Evolutionary conservation across 1,284 basidiomycete genomes (phyloP).

Genomic region (Moesziomyces globuligerus): DNA sequence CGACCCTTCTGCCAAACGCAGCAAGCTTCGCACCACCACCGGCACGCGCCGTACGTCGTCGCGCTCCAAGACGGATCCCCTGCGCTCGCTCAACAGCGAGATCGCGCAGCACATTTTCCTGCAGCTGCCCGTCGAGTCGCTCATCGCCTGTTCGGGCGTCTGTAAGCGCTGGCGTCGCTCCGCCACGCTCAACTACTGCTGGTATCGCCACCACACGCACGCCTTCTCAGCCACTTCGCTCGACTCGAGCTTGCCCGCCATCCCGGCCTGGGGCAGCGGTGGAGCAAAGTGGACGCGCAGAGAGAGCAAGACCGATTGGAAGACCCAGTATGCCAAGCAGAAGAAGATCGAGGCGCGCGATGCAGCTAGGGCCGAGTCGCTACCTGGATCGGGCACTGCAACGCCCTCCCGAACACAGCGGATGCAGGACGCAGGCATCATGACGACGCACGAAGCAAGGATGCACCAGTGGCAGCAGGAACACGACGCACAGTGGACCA

Average conservation of each 20-base stretch:
- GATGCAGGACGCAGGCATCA: constrained; percentile 48
- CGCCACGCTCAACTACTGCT: constrained; percentile 63
- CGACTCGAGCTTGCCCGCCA: constrained; percentile 14
- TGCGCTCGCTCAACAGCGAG: constrained; percentile 50
- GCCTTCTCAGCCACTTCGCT: constrained; percentile 28
- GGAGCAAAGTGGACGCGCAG: constrained; percentile 59
- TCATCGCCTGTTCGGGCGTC: constrained; percentile 53
- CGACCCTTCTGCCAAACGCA: neutral
- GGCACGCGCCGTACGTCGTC: constrained; percentile 9
- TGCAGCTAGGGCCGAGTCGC: constrained; percentile 32
- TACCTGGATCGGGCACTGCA: constrained; percentile 32
- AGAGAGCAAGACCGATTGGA: constrained; percentile 62
- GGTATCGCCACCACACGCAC: constrained; percentile 50
- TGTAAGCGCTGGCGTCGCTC: constrained; percentile 54
- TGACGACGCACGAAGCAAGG: constrained; percentile 45
- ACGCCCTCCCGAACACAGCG: constrained; percentile 56
- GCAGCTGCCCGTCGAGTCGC: constrained; percentile 45
- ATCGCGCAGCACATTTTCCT: constrained; percentile 64
- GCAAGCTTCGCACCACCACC: constrained; percentile 21
- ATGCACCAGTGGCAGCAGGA: constrained; percentile 59
- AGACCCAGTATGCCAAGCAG: constrained; percentile 45
- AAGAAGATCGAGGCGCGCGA: constrained; percentile 44
- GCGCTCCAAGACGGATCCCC: constrained; percentile 55
- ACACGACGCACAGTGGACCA: constrained; percentile 37
- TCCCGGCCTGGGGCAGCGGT: constrained; percentile 39